These are phyloP conservation scores for Saccharomycopsis sp. DNA, from an alignment of 805 yeast species.

Conservation along the genomic window DNA sequence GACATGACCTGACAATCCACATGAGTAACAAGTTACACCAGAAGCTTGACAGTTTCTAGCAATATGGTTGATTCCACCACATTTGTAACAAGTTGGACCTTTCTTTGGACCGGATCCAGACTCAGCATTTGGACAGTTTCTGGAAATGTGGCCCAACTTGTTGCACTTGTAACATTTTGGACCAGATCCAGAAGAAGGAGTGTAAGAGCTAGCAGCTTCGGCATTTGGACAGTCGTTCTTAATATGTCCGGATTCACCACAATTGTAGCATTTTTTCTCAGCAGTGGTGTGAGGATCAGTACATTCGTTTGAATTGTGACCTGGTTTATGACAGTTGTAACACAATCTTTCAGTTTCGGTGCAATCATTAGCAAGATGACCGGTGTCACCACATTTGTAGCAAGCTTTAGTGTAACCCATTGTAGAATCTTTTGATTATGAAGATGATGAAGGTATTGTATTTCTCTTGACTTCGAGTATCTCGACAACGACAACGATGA, in stretches of 20 bases:
- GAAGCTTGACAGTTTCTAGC: constrained; percentile 84
- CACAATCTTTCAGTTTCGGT: constrained; percentile 78
- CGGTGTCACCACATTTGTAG: constrained; percentile 88
- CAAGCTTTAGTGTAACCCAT: constrained; percentile 49
- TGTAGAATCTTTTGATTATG: not conserved
- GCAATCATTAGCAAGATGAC: constrained; percentile 87
- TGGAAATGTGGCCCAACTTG: constrained; percentile 75
- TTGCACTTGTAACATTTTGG: constrained; percentile 73
- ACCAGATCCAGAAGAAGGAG: constrained; percentile 30
- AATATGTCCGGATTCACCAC: constrained; percentile 87
- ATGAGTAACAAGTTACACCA: constrained; percentile 77
- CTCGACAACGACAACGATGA: not conserved
- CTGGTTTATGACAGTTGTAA: constrained; percentile 87
- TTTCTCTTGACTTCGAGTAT: not conserved
- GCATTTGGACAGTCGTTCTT: constrained; percentile 72
- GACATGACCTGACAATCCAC: constrained; percentile 87
- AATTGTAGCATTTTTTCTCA: constrained; percentile 86
- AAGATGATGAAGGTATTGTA: no score
- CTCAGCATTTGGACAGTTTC: constrained; percentile 62
- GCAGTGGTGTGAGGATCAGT: constrained; percentile 81
- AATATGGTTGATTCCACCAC: constrained; percentile 67
- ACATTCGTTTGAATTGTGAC: constrained; percentile 85
- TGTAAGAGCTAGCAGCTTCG: constrained; percentile 64
- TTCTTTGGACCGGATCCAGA: constrained; percentile 2
- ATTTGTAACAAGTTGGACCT: constrained; percentile 37